A percentile compares a stretch with the other conserved stretches of the same genome.
Conservation (phyloP, 352 stramenopile genomes). For the Phytophthora lateralis region DNA sequence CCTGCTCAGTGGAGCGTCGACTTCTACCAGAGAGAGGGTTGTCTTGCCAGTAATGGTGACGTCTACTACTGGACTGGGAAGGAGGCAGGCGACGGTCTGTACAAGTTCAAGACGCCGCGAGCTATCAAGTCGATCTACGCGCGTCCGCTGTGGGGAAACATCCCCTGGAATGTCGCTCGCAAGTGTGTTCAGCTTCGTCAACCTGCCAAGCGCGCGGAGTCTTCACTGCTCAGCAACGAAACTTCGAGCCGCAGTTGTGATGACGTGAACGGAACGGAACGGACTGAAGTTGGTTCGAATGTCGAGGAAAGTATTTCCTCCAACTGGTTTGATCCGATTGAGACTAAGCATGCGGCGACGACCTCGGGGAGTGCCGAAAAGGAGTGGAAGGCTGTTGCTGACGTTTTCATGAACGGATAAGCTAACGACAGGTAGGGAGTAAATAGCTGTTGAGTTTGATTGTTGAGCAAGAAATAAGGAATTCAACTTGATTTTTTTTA, state of each 20-base stretch:
- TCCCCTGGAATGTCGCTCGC: conserved; percentile 5
- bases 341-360: background rate
- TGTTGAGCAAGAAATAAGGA: background rate
- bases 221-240: background rate
- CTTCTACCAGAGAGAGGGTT: conserved; percentile 11
- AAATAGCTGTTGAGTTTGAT: background rate
- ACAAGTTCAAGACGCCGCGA: conserved; percentile 14
- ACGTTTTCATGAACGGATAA: conserved; percentile 10
- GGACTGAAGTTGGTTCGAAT: background rate
- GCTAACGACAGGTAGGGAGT: background rate
- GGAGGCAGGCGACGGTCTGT: background rate
- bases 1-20: conserved; percentile 12
- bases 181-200: conserved; percentile 20
- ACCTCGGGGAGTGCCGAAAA: background rate
- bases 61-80: conserved; percentile 12
- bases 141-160: conserved; percentile 2
- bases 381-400: background rate
- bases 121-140: conserved; percentile 18
- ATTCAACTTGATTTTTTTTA: too few species aligned
- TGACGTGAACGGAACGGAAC: conserved; percentile 8
- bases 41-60: conserved; percentile 4
- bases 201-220: conserved; percentile 6
- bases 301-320: conserved; percentile 2
- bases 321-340: conserved; percentile 20
- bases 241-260: background rate